phyloP scores from a whole-genome alignment of 2,329 filamentous ascomycete genomes.

The Pestalotiopsis fici region DNA sequence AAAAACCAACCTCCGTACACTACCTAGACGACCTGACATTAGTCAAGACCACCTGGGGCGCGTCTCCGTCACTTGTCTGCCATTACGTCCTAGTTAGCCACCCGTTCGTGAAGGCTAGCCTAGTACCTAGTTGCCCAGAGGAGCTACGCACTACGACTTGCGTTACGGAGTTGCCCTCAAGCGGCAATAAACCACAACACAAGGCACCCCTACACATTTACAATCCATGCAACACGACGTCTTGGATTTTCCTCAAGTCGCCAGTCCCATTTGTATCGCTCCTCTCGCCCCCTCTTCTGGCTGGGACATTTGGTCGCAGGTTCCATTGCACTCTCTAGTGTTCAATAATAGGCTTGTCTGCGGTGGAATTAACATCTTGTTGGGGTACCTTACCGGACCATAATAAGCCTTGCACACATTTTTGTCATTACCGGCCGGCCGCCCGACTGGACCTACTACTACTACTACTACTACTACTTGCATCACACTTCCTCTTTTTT shows the following conservation, averaged over 20 bases:
- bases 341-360: not conserved
- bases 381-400: not conserved
- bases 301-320: not conserved
- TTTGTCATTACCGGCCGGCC: not conserved
- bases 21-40: not conserved
- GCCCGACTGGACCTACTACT: not conserved
- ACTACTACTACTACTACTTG: not conserved
- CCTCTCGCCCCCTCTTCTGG: not conserved
- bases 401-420: not conserved
- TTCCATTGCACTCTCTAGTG: not conserved
- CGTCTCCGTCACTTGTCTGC: not conserved
- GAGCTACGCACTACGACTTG: not conserved
- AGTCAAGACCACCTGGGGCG: not conserved
- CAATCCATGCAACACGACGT: constrained; percentile 2
- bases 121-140: too few species aligned
- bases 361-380: not conserved
- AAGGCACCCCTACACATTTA: constrained; percentile 2
- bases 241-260: not conserved
- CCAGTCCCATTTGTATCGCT: not conserved
- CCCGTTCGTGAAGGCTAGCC: constrained; percentile 1
- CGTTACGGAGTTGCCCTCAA: not conserved
- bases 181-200: constrained; percentile 3
- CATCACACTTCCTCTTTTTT: not conserved
- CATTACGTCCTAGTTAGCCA: not conserved
- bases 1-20: not conserved